Conservation (phyloP, 2,329 filamentous ascomycete species). For the Scytalidium lignicola region DNA sequence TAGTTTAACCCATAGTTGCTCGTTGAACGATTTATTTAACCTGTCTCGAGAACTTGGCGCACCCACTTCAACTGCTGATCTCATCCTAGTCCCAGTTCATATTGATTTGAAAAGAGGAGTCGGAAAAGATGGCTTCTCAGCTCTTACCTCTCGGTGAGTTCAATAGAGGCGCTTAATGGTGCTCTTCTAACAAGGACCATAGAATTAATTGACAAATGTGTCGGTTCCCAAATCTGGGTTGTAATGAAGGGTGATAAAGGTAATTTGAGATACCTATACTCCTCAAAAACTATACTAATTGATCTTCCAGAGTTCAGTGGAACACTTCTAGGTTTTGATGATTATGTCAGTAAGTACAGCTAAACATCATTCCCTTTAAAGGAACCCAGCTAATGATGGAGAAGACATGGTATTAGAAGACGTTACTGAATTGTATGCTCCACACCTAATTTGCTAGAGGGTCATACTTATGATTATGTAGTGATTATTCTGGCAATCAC, state of each 20-base stretch:
- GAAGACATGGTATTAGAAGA: slow-evolving; percentile 97
- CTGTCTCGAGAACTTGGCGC: no score
- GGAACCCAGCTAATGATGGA: slow-evolving; percentile 14
- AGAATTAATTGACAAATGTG: slow-evolving; percentile 99
- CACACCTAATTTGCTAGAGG: neutral
- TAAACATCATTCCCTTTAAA: slow-evolving; percentile 1
- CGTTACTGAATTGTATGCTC: slow-evolving; percentile 84
- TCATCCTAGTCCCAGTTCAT: neutral
- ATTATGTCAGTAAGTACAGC: slow-evolving; percentile 91
- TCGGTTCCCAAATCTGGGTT: slow-evolving; percentile 96
- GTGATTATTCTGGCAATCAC: slow-evolving; percentile 85
- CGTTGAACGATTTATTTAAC: no score
- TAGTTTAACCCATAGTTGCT: no score
- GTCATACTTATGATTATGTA: slow-evolving; percentile 43
- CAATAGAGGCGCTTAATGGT: neutral
- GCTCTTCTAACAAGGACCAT: slow-evolving; percentile 17
- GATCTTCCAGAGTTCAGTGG: slow-evolving; percentile 77
- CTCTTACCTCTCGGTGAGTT: slow-evolving; percentile 24
- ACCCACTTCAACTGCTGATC: neutral
- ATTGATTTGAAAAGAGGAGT: neutral
- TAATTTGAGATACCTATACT: slow-evolving; percentile 34
- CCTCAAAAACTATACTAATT: slow-evolving; percentile 3
- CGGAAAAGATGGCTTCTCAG: slow-evolving; percentile 24
- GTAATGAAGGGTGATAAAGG: slow-evolving; percentile 99
- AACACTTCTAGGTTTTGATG: slow-evolving; percentile 91